Evolutionary conservation across 306 rosid species (phyloP), one percentile per base, ranked within the genome.

Genomic region (Quercus wislizeni): DNA sequence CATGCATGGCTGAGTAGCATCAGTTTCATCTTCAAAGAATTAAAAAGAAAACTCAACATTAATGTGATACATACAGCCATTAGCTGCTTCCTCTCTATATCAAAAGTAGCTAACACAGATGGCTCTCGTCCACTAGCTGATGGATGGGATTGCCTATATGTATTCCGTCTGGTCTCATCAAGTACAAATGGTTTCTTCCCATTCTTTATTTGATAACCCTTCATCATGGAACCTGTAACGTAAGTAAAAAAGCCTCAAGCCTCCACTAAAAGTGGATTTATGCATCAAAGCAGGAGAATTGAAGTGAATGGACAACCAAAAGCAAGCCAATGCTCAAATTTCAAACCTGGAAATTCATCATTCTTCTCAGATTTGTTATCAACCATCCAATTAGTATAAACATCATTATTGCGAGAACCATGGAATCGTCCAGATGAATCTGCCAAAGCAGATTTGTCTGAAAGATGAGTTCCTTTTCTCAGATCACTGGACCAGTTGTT

Each of bases 161-260:
- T 81, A 63, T 74, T 80, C 15, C 91, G 90, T 87, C 89, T 86
- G 78, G 78, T 88, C 85, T 90, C 94, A 35, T 88, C 92, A 15
- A 78, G 77, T 20, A 85, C 72, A 79, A 84, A 52, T 12, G 83
- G 92, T 43, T 83, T 88, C 78, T 72, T 88, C 69, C 89, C 89
- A 52, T 75, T 64, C 76, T 87, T 90, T 11, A 78, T 51, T 31
- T 79, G 76, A 76, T 76, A 83, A 77, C 82, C 80, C 81, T 80
- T 86, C 56, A 63, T 55, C 5, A 30, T 25, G 10, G 89, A 83
- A 79, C 91, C 92, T 90, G 82, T 49, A 41, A 76, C 23, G 56
- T 41, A 58, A 69, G n/a, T 64, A 31, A 70, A 41, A 57, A 31
- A 28, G 69, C 18, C 54, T 57, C 17, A 21, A 41, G 52, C 27